phyloP scores from a whole-genome alignment of 345 rosid species.

The Luvunga scandens region DNA sequence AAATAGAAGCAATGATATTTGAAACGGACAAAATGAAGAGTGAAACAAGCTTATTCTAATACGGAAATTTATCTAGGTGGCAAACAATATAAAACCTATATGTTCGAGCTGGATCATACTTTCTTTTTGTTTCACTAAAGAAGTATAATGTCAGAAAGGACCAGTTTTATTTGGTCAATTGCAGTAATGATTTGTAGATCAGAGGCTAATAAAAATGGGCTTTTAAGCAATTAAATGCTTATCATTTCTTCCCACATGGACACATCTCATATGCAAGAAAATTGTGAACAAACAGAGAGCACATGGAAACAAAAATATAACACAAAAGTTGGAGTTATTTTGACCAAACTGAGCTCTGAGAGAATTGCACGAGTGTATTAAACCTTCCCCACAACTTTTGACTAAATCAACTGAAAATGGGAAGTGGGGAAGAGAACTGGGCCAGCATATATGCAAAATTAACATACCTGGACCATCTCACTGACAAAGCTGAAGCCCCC shows the following conservation, averaged over 20 bases:
- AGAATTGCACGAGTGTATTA: not conserved
- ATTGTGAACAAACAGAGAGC: not conserved
- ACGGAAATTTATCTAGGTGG: not conserved
- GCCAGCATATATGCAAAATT: not conserved
- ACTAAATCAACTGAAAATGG: not conserved
- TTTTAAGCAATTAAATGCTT: not conserved
- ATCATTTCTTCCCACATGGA: not conserved
- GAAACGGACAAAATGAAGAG: not conserved
- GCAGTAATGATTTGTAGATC: not conserved
- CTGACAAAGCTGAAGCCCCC: conserved; percentile 62
- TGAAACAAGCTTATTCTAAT: not conserved
- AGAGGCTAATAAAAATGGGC: not conserved
- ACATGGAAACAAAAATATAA: not conserved
- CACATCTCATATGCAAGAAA: not conserved
- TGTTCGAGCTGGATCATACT: not conserved
- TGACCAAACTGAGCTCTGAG: not conserved
- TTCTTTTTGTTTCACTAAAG: not conserved
- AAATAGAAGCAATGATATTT: not conserved
- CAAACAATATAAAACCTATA: not conserved
- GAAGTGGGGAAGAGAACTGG: not conserved
- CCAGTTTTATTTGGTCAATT: not conserved
- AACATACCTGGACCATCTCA: conserved; percentile 64
- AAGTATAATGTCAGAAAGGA: not conserved
- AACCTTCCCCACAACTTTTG: not conserved
- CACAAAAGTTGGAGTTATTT: conserved; percentile 4